Evolutionary conservation across 1,284 basidiomycete genomes (phyloP).

Genomic region (Porogramme epimiltina): DNA sequence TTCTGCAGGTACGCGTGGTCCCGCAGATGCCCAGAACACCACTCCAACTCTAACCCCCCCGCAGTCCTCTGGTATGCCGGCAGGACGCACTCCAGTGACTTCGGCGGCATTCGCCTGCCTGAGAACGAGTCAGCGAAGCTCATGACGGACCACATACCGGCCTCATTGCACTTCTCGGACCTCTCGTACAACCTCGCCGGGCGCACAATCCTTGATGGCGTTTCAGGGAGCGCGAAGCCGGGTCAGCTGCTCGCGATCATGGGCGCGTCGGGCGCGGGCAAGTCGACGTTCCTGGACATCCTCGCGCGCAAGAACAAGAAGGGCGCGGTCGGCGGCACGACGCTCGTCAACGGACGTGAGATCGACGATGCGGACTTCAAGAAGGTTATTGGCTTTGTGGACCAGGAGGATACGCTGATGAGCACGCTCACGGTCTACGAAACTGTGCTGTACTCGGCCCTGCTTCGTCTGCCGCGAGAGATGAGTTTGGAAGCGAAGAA

Average conservation of each 20-base stretch:
- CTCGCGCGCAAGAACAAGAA: conserved; percentile 89
- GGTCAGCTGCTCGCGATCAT: conserved; percentile 94
- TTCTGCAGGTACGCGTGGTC: conserved; percentile 45
- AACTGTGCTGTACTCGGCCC: conserved; percentile 91
- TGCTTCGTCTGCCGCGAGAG: conserved; percentile 87
- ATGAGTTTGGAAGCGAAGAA: conserved; percentile 96
- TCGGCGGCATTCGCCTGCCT: conserved; percentile 79
- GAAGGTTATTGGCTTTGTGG: conserved; percentile 90
- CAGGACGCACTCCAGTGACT: conserved; percentile 67
- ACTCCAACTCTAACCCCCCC: neutral
- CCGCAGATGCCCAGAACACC: neutral
- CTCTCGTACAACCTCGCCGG: conserved; percentile 79
- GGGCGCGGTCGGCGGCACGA: conserved; percentile 74
- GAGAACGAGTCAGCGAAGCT: conserved; percentile 82
- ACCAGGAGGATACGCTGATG: conserved; percentile 98
- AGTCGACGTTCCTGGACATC: conserved; percentile 95
- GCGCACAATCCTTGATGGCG: conserved; percentile 74
- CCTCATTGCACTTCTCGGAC: conserved; percentile 86
- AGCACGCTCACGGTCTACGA: conserved; percentile 97
- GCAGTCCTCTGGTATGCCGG: conserved; percentile 89
- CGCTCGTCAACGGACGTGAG: conserved; percentile 85
- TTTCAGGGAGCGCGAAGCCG: conserved; percentile 83
- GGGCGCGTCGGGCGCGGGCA: conserved; percentile 96
- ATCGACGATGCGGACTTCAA: conserved; percentile 81
- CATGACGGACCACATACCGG: conserved; percentile 93